A percentile compares a stretch with the other conserved stretches of the same genome.
Evolutionary conservation across 148 eudicot genomes (phyloP).

Genomic region (Cornus kousa): DNA sequence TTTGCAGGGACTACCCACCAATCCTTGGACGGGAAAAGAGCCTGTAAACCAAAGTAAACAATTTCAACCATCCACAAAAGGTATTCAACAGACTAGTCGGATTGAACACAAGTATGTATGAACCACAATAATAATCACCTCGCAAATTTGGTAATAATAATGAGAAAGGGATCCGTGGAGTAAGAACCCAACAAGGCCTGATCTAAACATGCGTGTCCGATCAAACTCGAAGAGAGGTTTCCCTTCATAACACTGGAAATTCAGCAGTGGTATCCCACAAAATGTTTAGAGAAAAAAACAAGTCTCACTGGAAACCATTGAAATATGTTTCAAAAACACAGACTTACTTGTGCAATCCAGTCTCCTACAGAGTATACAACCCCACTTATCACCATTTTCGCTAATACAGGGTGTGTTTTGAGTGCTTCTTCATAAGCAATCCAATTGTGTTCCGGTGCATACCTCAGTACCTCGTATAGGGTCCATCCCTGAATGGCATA

Average conservation of each 20-base stretch:
- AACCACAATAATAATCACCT: slow-evolving; percentile 42
- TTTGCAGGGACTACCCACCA: slow-evolving; percentile 94
- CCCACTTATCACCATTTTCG: slow-evolving; percentile 63
- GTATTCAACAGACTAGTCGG: neutral
- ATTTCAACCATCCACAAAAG: neutral
- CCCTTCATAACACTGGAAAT: slow-evolving; percentile 79
- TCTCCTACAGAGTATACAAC: slow-evolving; percentile 57
- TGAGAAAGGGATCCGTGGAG: slow-evolving; percentile 91
- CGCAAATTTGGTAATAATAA: slow-evolving; percentile 83
- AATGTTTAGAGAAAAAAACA: neutral
- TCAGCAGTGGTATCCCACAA: neutral
- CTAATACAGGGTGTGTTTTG: slow-evolving; percentile 48
- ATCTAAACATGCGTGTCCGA: slow-evolving; percentile 73
- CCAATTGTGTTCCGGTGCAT: slow-evolving; percentile 69
- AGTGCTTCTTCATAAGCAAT: slow-evolving; percentile 61
- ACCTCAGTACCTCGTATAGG: slow-evolving; percentile 50
- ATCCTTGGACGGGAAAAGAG: slow-evolving; percentile 63
- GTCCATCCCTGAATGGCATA: slow-evolving; percentile 59
- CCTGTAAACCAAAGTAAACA: slow-evolving; percentile 33
- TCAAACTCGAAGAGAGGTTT: slow-evolving; percentile 89
- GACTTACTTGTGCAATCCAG: slow-evolving; percentile 62
- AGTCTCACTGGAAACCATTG: neutral
- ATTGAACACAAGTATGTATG: neutral
- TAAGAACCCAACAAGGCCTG: slow-evolving; percentile 78
- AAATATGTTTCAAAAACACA: neutral